Percentiles rank a stretch among this genome's conserved stretches.
Conservation (phyloP, 176 grass and related monocot species). For the Calamus simplicifolius region DNA sequence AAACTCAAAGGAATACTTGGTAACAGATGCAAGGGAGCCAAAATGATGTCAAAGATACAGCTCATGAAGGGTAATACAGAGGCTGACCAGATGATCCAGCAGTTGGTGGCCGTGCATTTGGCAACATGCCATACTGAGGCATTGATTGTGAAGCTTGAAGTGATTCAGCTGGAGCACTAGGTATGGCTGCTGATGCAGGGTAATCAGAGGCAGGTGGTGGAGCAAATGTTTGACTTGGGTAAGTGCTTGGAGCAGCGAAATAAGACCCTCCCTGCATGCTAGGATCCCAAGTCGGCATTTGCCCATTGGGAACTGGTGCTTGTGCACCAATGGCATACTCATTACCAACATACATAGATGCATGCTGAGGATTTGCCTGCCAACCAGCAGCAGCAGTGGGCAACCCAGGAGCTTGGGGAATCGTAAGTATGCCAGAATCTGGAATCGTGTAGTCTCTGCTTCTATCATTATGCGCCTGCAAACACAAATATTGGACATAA, state of each 20-base stretch:
- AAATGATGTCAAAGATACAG: neutral
- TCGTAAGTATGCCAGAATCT: constrained; percentile 28
- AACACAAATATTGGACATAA: constrained; percentile 1
- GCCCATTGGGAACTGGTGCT: constrained; percentile 30
- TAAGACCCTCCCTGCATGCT: constrained; percentile 41
- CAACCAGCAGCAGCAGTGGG: constrained; percentile 30
- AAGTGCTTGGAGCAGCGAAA: constrained; percentile 20
- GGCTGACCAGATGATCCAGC: neutral
- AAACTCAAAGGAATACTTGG: neutral
- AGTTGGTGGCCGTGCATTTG: constrained; percentile 15
- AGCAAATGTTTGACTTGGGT: constrained; percentile 31
- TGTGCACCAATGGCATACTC: neutral
- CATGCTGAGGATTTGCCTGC: constrained; percentile 41
- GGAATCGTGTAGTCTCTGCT: constrained; percentile 79
- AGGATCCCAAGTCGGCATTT: constrained; percentile 54
- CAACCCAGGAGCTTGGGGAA: constrained; percentile 28
- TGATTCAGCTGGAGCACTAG: constrained; percentile 8
- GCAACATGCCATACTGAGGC: constrained; percentile 30
- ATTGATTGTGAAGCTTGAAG: constrained; percentile 39
- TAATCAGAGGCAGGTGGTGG: constrained; percentile 23
- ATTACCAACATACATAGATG: constrained; percentile 36
- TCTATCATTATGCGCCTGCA: constrained; percentile 73
- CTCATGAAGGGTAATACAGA: constrained; percentile 1
- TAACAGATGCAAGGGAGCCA: neutral
- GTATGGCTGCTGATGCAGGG: constrained; percentile 20